These are phyloP conservation scores for Strobilomyces echinocephalus DNA, from an alignment of 768 basidiomycete genomes.

Conservation along the genomic window DNA sequence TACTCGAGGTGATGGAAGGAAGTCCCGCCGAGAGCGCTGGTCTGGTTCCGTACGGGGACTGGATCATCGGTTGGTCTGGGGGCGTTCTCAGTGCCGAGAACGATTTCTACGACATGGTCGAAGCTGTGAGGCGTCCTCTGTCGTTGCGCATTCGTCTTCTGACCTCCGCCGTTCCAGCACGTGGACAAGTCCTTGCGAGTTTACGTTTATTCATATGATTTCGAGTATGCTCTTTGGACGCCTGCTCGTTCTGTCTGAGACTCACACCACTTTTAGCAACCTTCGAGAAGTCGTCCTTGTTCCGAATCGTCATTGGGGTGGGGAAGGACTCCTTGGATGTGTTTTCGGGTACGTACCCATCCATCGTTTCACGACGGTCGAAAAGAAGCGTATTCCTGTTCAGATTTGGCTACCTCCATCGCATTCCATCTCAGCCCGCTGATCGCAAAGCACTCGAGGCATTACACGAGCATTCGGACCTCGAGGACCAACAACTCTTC, in stretches of 20 bases:
- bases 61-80: slow-evolving; percentile 89
- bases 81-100: slow-evolving; percentile 87
- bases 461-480: slow-evolving; percentile 47
- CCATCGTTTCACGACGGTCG: not conserved
- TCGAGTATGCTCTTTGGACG: slow-evolving; percentile 61
- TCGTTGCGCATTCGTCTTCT: not conserved
- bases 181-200: slow-evolving; percentile 90
- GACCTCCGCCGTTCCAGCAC: slow-evolving; percentile 50
- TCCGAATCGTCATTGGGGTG: slow-evolving; percentile 96
- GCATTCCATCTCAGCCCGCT: slow-evolving; percentile 76
- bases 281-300: slow-evolving; percentile 90
- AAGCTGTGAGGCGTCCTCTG: slow-evolving; percentile 55
- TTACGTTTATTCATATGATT: slow-evolving; percentile 96
- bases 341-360: slow-evolving; percentile 75
- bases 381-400: slow-evolving; percentile 4
- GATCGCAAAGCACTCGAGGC: slow-evolving; percentile 57
- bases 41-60: slow-evolving; percentile 83
- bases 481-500: slow-evolving; percentile 63
- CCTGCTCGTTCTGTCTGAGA: not conserved
- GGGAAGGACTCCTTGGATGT: slow-evolving; percentile 91
- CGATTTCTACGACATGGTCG: slow-evolving; percentile 95
- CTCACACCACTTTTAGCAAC: slow-evolving; percentile 48
- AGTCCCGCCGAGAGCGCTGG: slow-evolving; percentile 96
- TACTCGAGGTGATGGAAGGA: slow-evolving; percentile 93
- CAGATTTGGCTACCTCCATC: slow-evolving; percentile 88